Evolutionary conservation across 2,329 filamentous ascomycete species (phyloP).

Genomic region (Didymella arachidicola): DNA sequence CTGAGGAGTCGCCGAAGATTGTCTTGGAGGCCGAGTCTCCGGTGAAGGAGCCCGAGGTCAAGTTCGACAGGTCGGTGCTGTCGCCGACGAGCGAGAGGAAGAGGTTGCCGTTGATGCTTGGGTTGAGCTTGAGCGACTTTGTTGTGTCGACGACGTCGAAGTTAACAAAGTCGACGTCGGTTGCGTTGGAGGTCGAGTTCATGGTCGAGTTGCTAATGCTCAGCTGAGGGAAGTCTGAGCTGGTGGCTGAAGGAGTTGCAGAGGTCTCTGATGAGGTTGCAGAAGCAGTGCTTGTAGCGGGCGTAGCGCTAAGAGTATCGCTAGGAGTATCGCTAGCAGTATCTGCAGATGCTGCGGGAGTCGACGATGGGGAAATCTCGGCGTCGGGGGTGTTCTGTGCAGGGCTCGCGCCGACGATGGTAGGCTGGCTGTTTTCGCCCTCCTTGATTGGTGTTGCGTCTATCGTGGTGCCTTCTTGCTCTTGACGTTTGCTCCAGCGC

Average conservation of each 20-base stretch:
- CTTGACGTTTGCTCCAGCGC: constrained; percentile 15
- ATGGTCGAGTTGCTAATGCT: constrained; percentile 5
- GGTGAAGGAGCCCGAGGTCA: constrained; percentile 12
- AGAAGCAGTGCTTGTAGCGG: not conserved
- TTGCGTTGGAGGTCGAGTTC: constrained; percentile 12
- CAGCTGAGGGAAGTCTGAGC: constrained; percentile 2
- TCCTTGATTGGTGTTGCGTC: not conserved
- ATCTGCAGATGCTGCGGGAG: not conserved
- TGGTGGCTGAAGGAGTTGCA: constrained; percentile 3
- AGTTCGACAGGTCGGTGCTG: constrained; percentile 12
- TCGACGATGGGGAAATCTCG: not conserved
- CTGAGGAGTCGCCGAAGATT: constrained; percentile 14
- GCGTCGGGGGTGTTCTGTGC: constrained; percentile 13
- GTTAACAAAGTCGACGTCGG: constrained; percentile 11
- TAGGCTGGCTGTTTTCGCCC: not conserved
- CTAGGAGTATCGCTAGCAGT: not conserved
- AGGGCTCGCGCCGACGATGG: constrained; percentile 3
- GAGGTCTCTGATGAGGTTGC: constrained; percentile 1
- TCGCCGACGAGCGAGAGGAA: constrained; percentile 16
- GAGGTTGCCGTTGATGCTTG: constrained; percentile 11
- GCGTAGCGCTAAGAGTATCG: not conserved
- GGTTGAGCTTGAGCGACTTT: constrained; percentile 17
- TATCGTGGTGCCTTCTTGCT: not conserved
- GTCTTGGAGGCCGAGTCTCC: constrained; percentile 14
- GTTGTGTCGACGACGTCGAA: constrained; percentile 16